phyloP scores from a whole-genome alignment of 2,329 filamentous ascomycete species.

The Penicillium sp. region DNA sequence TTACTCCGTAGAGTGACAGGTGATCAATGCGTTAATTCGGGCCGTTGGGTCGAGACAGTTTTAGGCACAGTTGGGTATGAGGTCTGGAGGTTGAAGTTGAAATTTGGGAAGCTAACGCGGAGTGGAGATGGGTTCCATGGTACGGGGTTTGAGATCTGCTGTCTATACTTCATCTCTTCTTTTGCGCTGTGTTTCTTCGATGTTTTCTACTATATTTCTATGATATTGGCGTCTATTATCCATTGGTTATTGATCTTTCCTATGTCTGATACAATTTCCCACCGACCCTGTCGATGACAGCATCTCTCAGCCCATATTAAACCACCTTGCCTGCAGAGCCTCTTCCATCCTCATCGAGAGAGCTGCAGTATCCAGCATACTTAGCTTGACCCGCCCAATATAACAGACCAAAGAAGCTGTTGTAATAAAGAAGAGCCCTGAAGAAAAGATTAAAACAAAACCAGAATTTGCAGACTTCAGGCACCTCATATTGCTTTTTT shows the following conservation, averaged over 20 bases:
- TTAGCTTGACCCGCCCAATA: background rate
- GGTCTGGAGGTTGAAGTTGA: constrained; percentile 7
- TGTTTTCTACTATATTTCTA: too few relatives aligned
- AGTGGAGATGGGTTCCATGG: constrained; percentile 24
- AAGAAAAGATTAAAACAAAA: background rate
- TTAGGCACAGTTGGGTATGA: constrained; percentile 13
- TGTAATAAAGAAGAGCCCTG: background rate
- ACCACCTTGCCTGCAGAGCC: background rate
- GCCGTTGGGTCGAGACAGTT: constrained; percentile 24
- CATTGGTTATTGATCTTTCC: too few relatives aligned
- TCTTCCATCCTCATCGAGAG: background rate
- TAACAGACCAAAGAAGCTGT: background rate
- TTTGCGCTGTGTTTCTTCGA: background rate
- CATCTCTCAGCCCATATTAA: too few relatives aligned
- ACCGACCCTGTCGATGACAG: too few relatives aligned
- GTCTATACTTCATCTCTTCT: background rate
- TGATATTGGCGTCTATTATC: too few relatives aligned
- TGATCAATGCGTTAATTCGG: constrained; percentile 21
- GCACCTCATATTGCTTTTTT: constrained; percentile 1
- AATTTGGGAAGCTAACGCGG: constrained; percentile 17
- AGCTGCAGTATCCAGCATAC: constrained; percentile 1
- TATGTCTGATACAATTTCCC: too few relatives aligned
- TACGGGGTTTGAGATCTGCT: constrained; percentile 30
- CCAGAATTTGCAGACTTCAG: background rate
- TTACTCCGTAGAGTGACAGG: constrained; percentile 13